A percentile compares a stretch with the other conserved stretches of the same genome.
Conservation (phyloP, 768 basidiomycete species). For the Mycena capillaripes region DNA sequence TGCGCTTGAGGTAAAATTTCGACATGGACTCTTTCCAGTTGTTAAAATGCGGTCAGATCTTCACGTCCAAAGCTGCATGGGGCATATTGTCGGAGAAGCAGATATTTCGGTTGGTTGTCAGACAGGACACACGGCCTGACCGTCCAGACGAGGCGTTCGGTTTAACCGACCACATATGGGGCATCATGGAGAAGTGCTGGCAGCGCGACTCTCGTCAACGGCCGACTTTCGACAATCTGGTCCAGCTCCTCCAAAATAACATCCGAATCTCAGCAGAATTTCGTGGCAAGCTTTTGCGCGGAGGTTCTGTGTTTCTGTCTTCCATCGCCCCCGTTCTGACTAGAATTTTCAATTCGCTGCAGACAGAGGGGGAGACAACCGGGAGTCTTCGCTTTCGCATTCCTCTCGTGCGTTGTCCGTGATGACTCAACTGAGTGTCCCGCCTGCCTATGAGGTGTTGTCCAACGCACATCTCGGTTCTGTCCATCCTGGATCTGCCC, state of each 20-base stretch:
- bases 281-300: not conserved
- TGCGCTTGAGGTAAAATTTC: constrained; percentile 39
- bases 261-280: constrained; percentile 8
- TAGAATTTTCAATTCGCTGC: not conserved
- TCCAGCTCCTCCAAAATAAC: constrained; percentile 30
- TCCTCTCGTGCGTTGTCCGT: constrained; percentile 13
- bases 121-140: constrained; percentile 42
- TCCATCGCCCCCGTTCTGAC: not conserved
- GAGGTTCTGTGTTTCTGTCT: not conserved
- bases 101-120: constrained; percentile 43
- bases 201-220: constrained; percentile 39
- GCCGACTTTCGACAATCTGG: constrained; percentile 42
- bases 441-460: constrained; percentile 30
- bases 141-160: constrained; percentile 41
- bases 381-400: not conserved
- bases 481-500: constrained; percentile 15
- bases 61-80: constrained; percentile 42
- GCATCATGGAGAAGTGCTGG: constrained; percentile 44
- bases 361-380: not conserved
- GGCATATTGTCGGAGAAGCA: constrained; percentile 43
- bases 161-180: constrained; percentile 42
- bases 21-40: not conserved
- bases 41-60: too few species aligned
- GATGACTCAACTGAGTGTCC: constrained; percentile 12
- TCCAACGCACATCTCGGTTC: not conserved